phyloP scores from a whole-genome alignment of 1,284 basidiomycete species.

The Ceratobasidium papillatum region DNA sequence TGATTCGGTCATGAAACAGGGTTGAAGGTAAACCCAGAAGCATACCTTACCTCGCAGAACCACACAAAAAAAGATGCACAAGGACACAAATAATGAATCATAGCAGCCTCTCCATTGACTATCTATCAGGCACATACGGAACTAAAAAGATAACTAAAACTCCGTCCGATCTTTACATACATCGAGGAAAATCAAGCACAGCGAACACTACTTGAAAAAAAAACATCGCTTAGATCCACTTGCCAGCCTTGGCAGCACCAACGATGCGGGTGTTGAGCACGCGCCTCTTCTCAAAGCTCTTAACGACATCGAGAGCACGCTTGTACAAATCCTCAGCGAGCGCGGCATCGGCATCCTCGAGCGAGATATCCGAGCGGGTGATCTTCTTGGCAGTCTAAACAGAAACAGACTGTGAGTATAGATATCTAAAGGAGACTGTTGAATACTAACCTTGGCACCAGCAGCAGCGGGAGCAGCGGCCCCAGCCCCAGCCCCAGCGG shows the following conservation, averaged over 20 bases:
- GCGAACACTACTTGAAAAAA: neutral
- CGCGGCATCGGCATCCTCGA: conserved; percentile 14
- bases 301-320: conserved; percentile 27
- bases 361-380: conserved; percentile 18
- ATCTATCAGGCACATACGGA: neutral
- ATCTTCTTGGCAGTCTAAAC: conserved; percentile 19
- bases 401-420: neutral
- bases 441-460: conserved; percentile 11
- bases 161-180: neutral
- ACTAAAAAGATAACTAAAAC: neutral
- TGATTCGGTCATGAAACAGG: too few species aligned
- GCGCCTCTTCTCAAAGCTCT: conserved; percentile 33
- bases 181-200: conserved; percentile 9
- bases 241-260: conserved; percentile 37
- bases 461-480: conserved; percentile 6
- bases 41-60: neutral
- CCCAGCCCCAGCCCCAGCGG: neutral
- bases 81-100: neutral
- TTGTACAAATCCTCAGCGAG: conserved; percentile 38
- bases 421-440: neutral
- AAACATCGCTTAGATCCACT: conserved; percentile 40
- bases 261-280: conserved; percentile 41
- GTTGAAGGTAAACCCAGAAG: too few species aligned
- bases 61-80: neutral
- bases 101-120: conserved; percentile 34